Percentiles rank a stretch among this genome's conserved stretches.
Conservation (phyloP, 108 stramenopile genomes). For the Stephanodiscus triporus region DNA sequence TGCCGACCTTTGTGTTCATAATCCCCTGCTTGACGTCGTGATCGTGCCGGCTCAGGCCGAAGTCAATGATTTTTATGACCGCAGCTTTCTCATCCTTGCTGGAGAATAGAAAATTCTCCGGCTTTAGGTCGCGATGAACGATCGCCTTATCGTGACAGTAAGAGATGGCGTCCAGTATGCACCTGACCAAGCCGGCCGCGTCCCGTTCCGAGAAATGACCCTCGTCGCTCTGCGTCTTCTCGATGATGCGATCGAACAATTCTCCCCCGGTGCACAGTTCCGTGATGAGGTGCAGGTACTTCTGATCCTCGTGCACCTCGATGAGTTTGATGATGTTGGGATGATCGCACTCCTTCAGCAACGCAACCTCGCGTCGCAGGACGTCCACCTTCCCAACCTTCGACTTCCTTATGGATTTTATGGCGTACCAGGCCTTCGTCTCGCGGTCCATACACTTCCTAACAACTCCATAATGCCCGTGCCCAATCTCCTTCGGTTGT, state of each 20-base stretch:
- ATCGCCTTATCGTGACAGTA: conserved; percentile 95
- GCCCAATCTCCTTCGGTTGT: conserved; percentile 86
- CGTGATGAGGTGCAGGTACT: conserved; percentile 86
- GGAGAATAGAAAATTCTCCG: conserved; percentile 89
- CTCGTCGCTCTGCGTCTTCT: conserved; percentile 88
- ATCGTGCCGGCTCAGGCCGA: conserved; percentile 95
- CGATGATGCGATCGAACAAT: conserved; percentile 90
- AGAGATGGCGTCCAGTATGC: conserved; percentile 90
- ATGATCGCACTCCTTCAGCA: conserved; percentile 86
- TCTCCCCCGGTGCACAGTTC: conserved; percentile 97
- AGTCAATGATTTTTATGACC: conserved; percentile 97
- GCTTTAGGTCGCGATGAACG: conserved; percentile 97
- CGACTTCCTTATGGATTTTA: conserved; percentile 88
- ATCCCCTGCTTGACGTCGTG: conserved; percentile 62
- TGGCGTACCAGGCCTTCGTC: conserved; percentile 85
- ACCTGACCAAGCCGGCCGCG: conserved; percentile 82
- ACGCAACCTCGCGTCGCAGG: conserved; percentile 84
- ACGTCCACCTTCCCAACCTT: conserved; percentile 91
- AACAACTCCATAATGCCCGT: conserved; percentile 92
- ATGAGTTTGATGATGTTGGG: conserved; percentile 89
- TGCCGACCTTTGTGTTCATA: conserved; percentile 93
- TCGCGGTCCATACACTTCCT: conserved; percentile 90
- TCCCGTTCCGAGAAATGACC: conserved; percentile 95
- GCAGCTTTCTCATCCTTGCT: conserved; percentile 72
- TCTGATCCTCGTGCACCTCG: conserved; percentile 90